Base-by-base conservation (phyloP, 2,329 filamentous ascomycete species). In the Ophiostoma piceae region DNA sequence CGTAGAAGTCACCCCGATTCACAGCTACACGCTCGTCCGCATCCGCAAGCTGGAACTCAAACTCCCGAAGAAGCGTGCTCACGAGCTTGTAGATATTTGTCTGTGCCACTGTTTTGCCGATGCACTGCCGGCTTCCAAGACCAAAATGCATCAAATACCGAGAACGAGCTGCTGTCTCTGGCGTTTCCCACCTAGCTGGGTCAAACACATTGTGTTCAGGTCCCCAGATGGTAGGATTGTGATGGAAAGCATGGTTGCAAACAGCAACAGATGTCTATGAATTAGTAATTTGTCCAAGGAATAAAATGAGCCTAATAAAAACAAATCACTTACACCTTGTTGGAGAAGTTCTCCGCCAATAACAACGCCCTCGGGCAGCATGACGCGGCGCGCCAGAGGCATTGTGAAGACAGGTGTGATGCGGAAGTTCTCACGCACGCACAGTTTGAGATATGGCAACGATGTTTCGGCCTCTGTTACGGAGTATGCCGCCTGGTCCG, bases 101-200 rank as follows among this genome's bases (percentile, higher is more conserved):
- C 68, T 74, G 74, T 0, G 77, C 78, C 8, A 79, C 72, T 4
- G 74, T 78, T 69, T 77, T 77, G 7, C 78, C 78, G n/a, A 79
- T 77, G 67, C 77, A 80, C 69, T 76, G 73, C 2, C 77, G 74
- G 3, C 74, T 74, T 0, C 78, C 78, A 0, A 77, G 71, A 0
- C 78, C 77, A 71, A 79, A 80, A 67, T 77, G 78, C 76, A 79
- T 78, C 35, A 79, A 71, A 11, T 75, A 74, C 19, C 73, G 71
- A 1, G 74, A 72, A 12, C 74, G 73, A 0, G 32, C 71, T 0
- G 72, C 71, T 5, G 69, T 72, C 9, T 73, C 69, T 0, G 73
- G 70, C 14, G 19, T 22, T 6, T 68, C 37, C 76, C 57, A 37
- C 26, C 67, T 43, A 22, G n/a, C 51, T 2, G 51, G 51, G n/a